These are phyloP conservation scores for Globisporangium barbulae DNA, from an alignment of 352 stramenopile genomes.

Conservation along the genomic window DNA sequence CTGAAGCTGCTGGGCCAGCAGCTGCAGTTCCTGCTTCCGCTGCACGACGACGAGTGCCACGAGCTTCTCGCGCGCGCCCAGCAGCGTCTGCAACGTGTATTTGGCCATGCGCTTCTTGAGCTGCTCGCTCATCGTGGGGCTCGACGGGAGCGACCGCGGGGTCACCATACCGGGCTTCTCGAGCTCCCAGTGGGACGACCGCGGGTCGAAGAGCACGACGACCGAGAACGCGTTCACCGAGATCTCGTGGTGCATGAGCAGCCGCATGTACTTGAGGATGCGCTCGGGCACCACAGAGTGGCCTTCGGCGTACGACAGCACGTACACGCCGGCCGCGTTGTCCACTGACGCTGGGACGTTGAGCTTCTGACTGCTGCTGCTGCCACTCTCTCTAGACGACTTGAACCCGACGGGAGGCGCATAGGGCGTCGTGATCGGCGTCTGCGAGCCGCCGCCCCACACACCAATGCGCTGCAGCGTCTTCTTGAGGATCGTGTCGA, in stretches of 20 bases:
- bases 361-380: slow-evolving; percentile 13
- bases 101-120: slow-evolving; percentile 73
- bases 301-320: slow-evolving; percentile 78
- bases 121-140: slow-evolving; percentile 63
- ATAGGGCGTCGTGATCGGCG: slow-evolving; percentile 77
- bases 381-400: slow-evolving; percentile 13
- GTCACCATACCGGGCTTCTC: slow-evolving; percentile 81
- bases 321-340: slow-evolving; percentile 50
- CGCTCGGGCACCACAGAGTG: slow-evolving; percentile 65
- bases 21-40: slow-evolving; percentile 24
- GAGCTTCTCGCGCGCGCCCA: slow-evolving; percentile 61
- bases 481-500: slow-evolving; percentile 64
- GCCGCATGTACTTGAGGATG: slow-evolving; percentile 84
- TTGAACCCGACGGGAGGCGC: slow-evolving; percentile 17
- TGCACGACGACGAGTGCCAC: slow-evolving; percentile 41
- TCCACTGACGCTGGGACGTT: slow-evolving; percentile 12
- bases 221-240: slow-evolving; percentile 84
- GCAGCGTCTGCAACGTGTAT: slow-evolving; percentile 70
- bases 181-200: slow-evolving; percentile 70
- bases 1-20: slow-evolving; percentile 9
- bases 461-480: slow-evolving; percentile 69
- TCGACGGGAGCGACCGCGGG: slow-evolving; percentile 66
- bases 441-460: slow-evolving; percentile 81
- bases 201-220: slow-evolving; percentile 68
- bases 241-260: slow-evolving; percentile 84